Evolutionary conservation across 1,284 basidiomycete genomes (phyloP), one percentile per base, ranked within the genome.

Genomic region (Fomitiporia mediterranea): DNA sequence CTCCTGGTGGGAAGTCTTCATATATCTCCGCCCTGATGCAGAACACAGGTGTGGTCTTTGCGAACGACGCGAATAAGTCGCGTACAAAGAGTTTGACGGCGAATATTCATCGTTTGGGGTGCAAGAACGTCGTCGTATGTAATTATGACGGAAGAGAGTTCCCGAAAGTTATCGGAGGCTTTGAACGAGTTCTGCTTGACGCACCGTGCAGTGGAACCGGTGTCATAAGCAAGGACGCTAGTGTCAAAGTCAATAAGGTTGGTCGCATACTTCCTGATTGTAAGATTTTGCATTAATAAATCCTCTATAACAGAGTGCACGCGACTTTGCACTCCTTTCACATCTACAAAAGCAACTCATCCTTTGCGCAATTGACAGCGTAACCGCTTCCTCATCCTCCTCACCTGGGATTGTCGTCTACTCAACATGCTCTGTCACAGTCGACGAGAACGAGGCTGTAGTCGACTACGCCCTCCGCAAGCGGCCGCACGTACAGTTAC

Each of bases 161-260:
- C 74, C 97, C 97, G n/a, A 98, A 96, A 70, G 95, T 99, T 43
- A 94, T 99, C 74, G 97, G 96, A 21, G 97, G 97, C 1, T 99
- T 99, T 65, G 96, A 99, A 69, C 81, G 97, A 19, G 94, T 99
- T 34, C 74, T 99, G 59, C 76, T 99, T 56, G 97, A 99, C 71
- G 96, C 97, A 40, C 97, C 97, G 27, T 99, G 97, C 71, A 94
- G 91, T 64, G 97, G 97, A 17, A 99, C 97, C 1, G 97, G 97
- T 61, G 96, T 99, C 56, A 98, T 99, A 65, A 91, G 89, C 74
- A 99, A 99, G 73, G 97, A 99, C 70, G 82, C 90, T 27, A 93
- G 91, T 67, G 97, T 99, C 62, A 99, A 99, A 75, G 81, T 94
- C 63, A 99, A 98, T 82, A 99, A 99, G 86, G 94, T 92, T 63